Conservation (phyloP, 768 basidiomycete species). For the Boletus insuetus region DNA sequence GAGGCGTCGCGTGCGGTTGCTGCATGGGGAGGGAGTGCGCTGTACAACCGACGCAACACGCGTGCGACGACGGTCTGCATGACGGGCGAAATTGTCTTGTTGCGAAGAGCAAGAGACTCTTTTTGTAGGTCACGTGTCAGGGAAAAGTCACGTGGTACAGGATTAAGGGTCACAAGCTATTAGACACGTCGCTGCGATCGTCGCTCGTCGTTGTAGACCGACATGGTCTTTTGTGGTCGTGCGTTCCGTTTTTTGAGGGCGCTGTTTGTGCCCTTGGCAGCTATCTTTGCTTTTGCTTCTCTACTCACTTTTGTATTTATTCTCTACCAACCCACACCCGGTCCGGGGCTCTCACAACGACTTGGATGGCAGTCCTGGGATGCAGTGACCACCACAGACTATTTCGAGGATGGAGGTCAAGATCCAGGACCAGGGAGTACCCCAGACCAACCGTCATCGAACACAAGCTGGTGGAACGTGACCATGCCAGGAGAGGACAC, state of each 20-base stretch:
- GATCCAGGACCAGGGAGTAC: background rate
- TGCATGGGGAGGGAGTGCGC: constrained; percentile 50
- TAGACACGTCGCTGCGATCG: too few relatives aligned
- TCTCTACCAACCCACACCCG: constrained; percentile 74
- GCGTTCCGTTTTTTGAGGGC: constrained; percentile 52
- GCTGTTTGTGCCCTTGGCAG: constrained; percentile 55
- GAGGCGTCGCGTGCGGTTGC: constrained; percentile 61
- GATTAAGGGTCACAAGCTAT: too few relatives aligned
- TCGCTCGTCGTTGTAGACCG: too few relatives aligned
- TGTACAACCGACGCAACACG: constrained; percentile 40
- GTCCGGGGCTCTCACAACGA: constrained; percentile 66
- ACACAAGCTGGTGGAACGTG: constrained; percentile 19
- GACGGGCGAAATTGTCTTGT: too few relatives aligned
- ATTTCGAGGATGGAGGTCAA: background rate
- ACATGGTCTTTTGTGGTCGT: constrained; percentile 28
- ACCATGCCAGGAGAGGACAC: constrained; percentile 37
- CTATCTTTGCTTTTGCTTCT: constrained; percentile 64
- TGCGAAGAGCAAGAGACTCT: background rate
- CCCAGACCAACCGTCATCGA: constrained; percentile 6
- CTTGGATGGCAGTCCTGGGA: constrained; percentile 94
- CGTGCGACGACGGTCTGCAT: constrained; percentile 32
- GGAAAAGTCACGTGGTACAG: background rate
- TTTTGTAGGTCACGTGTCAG: background rate
- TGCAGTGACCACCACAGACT: constrained; percentile 39
- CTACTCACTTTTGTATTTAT: constrained; percentile 77